phyloP scores from a whole-genome alignment of 2,329 filamentous ascomycete species.

The Dothideomycetes sp. region DNA sequence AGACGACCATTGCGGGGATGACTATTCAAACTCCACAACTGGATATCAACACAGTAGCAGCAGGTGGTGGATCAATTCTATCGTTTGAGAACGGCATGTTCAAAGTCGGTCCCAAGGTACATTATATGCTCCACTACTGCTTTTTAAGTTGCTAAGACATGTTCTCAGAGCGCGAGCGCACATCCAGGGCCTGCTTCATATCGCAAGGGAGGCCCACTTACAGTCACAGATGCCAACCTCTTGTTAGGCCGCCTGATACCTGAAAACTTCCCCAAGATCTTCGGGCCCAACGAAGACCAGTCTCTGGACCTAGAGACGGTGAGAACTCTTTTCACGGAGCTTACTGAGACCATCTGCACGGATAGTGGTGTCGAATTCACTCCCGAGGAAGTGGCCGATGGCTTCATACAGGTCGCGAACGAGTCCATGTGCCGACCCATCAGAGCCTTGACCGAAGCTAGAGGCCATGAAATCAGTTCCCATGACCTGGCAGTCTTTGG shows the following conservation, averaged over 20 bases:
- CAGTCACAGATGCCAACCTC: slow-evolving; percentile 23
- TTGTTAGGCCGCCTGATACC: slow-evolving; percentile 20
- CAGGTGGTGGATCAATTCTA: slow-evolving; percentile 35
- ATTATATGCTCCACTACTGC: no score
- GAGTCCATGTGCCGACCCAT: slow-evolving; percentile 20
- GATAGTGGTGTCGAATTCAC: slow-evolving; percentile 20
- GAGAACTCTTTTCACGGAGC: slow-evolving; percentile 27
- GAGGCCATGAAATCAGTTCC: slow-evolving; percentile 12
- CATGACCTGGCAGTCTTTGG: slow-evolving; percentile 19
- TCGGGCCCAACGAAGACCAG: slow-evolving; percentile 19
- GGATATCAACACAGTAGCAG: slow-evolving; percentile 25
- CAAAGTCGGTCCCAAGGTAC: slow-evolving; percentile 11
- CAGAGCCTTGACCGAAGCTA: slow-evolving; percentile 17
- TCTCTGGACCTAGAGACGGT: slow-evolving; percentile 31
- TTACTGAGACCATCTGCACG: slow-evolving; percentile 32
- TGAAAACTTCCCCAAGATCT: slow-evolving; percentile 21
- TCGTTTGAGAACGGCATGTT: slow-evolving; percentile 15
- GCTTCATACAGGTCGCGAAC: slow-evolving; percentile 18
- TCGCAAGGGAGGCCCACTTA: slow-evolving; percentile 22
- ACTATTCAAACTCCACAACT: slow-evolving; percentile 21
- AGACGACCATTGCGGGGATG: slow-evolving; percentile 20
- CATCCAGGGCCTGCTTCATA: slow-evolving; percentile 25
- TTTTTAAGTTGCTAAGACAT: no score
- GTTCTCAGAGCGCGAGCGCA: slow-evolving; percentile 19
- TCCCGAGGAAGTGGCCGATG: slow-evolving; percentile 16